Base-by-base conservation (phyloP, 345 rosid species). In the Hibiscus tridactylites region DNA sequence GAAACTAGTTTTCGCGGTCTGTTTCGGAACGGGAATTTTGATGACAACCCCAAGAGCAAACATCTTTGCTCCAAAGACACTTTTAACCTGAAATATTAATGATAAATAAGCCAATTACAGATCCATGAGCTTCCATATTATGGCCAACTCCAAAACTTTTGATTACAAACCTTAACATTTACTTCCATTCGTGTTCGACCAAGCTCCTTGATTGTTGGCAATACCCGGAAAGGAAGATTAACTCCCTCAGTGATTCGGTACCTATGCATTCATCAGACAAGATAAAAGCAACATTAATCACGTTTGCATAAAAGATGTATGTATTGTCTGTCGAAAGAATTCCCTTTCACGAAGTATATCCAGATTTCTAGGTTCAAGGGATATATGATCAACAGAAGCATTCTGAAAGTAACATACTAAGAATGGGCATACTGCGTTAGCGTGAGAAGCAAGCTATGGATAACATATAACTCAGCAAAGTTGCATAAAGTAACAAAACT, bases 111-210 rank as follows among this genome's bases (percentile, higher is more conserved):
- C 50, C 17, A 74, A 29, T 33, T 57, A n/a, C 26, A 65, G 13
- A 72, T 44, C 26, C 57, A 13, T 66, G 77, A 76, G 71, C 67
- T 81, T 75, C 57, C 63, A 9, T 74, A 6, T 42, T 21, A 65
- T 4, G 12, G 56, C 21, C 65, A 16, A 60, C 39, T 28, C 54
- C 26, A 62, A 68, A 63, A 81, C 31, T 29, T 63, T 68, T 74
- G 59, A 73, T 33, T 74, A 72, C 84, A 70, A 61, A 91, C 99
- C 93, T 90, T 96, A 61, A 96, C 96, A 82, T 96, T 96, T 70
- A 96, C 98, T 96, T 96, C 99, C 96, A 96, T 90, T 61, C 99
- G 91, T 78, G 99, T 96, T 72, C 99, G 87, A 65, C 98, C 99
- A 74, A 92, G 98, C 77, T 92, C 99, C 86, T 92, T 96, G 75